Evolutionary conservation across 2,329 filamentous ascomycete species (phyloP).

Genomic region (Pestalotiopsis sp.): DNA sequence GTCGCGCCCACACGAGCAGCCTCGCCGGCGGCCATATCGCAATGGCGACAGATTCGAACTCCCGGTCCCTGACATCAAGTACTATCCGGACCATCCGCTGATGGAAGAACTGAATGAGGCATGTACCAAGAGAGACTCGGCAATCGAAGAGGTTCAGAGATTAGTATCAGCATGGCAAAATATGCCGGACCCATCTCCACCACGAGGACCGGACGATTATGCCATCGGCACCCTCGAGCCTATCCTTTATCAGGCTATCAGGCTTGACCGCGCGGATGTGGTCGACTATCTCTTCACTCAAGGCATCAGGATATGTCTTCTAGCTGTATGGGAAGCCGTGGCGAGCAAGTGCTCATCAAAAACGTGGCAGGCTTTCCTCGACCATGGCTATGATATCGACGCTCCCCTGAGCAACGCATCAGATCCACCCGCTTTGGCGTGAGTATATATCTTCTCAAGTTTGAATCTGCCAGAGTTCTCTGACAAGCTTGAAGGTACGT

Average conservation of each 20-base stretch:
- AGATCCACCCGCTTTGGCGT: neutral
- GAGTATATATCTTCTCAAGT: neutral
- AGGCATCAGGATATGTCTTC: conserved; percentile 9
- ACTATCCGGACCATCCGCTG: conserved; percentile 17
- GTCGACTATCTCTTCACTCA: conserved; percentile 13
- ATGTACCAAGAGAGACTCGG: conserved; percentile 8
- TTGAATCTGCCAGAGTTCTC: neutral
- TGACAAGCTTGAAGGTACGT: neutral
- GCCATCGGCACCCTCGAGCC: conserved; percentile 16
- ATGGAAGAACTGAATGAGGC: conserved; percentile 15
- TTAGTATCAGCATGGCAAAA: conserved; percentile 14
- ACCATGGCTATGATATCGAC: conserved; percentile 4
- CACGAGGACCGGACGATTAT: conserved; percentile 13
- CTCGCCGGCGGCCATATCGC: neutral
- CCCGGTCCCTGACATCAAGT: conserved; percentile 12
- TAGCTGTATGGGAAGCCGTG: neutral
- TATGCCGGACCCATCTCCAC: conserved; percentile 6
- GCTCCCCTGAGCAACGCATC: neutral
- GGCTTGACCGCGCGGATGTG: conserved; percentile 13
- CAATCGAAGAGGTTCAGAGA: conserved; percentile 13
- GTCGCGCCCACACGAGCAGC: neutral
- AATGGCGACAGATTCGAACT: conserved; percentile 15
- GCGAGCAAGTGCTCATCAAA: neutral
- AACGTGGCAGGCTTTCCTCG: conserved; percentile 7
- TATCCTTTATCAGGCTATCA: conserved; percentile 12